Percentiles rank a stretch among this genome's conserved stretches.
These are phyloP conservation scores for Citrullus amarus DNA, from an alignment of 306 rosid genomes.

Conservation along the genomic window DNA sequence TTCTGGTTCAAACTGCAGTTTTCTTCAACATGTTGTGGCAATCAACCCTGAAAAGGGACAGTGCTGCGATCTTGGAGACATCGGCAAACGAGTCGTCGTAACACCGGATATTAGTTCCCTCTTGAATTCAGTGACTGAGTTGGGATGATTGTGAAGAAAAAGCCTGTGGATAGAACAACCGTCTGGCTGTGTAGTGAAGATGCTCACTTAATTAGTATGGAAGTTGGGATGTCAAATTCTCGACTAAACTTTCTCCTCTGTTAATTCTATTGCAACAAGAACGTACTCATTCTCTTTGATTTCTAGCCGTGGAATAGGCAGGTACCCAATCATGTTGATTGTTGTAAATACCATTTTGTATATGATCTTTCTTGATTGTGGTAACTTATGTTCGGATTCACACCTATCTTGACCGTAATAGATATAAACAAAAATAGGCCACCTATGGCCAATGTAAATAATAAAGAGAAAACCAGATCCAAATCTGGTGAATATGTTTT, in stretches of 20 bases:
- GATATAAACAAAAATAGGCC: too few species aligned
- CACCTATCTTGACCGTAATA: too few species aligned
- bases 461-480: too few species aligned
- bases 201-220: background rate
- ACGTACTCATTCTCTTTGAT: background rate
- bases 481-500: too few species aligned
- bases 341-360: background rate
- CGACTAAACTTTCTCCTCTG: background rate
- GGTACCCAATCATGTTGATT: background rate
- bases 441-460: too few species aligned
- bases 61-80: constrained; percentile 46
- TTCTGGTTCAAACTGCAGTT: constrained; percentile 41
- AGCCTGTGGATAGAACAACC: background rate
- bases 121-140: constrained; percentile 18
- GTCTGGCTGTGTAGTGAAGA: too few species aligned
- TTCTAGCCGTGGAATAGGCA: background rate
- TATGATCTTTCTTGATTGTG: background rate
- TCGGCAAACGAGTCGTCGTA: constrained; percentile 31
- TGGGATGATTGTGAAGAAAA: constrained; percentile 3
- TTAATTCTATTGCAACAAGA: background rate
- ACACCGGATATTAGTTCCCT: constrained; percentile 39
- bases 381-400: too few species aligned
- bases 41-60: constrained; percentile 33
- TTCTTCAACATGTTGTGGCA: constrained; percentile 46
- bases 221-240: background rate